Evolutionary conservation across 768 basidiomycete species (phyloP), one percentile per base, ranked within the genome.

Genomic region (Lentinula sp.): DNA sequence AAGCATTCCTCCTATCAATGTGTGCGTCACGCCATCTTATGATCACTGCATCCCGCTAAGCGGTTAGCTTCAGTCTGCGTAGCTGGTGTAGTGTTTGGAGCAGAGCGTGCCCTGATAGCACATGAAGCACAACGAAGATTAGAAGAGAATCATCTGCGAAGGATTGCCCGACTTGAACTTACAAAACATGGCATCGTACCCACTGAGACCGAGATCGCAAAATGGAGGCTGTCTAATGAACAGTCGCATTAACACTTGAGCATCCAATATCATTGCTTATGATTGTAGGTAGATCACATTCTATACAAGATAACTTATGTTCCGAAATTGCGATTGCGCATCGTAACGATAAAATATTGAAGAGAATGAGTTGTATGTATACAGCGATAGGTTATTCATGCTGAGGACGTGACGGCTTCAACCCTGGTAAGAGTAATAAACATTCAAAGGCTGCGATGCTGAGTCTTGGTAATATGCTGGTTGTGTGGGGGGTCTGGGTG

Each of bases 161-260:
- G 83, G 56, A 79, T 90, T 70, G 93, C 93, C 9, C 79, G 88
- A 45, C 76, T 87, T 37, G 91, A 91, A 59, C 80, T 95, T 51
- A 84, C 87, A 16, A 80, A 84, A 42, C 83, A 83, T 62, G 93
- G 93, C 28, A 75, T 89, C 48, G 81, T 95, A 57, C 84, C 85
- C 2, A 93, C 92, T 6, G 93, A 95, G 71, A 84, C 88, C 8
- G 91, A 89, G 63, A 94, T 95, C 35, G 78, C 84, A 35, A 85
- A 84, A 70, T 95, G 93, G 93, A 87, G 82, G 69, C 81, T 76
- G 60, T 23, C 8, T 11, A 46, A 39, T 34, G 57, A 49, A 28
- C 46, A 32, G 23, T 43, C 43, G 21, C 11, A 21, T 23, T 23
- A 18, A 15, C 42, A 43, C 42, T n/a, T 43, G 39, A 32, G 50